Evolutionary conservation across 78 protist species (phyloP).

Genomic region (Emiliania huxleyi): DNA sequence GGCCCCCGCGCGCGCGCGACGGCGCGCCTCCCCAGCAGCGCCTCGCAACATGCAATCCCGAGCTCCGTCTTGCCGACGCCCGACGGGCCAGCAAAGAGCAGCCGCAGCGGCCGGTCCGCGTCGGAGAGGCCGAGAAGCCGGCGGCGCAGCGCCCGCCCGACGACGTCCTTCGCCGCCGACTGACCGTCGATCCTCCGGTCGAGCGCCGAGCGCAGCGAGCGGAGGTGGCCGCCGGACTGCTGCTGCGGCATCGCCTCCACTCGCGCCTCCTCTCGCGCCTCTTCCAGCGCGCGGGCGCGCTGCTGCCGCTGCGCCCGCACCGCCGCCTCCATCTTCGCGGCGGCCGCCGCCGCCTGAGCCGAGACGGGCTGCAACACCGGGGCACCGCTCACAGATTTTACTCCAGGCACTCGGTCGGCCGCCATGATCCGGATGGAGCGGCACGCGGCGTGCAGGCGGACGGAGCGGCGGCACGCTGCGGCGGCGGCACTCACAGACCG

Average conservation of each 20-base stretch:
- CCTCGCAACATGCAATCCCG: constrained; percentile 85
- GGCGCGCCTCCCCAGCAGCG: constrained; percentile 90
- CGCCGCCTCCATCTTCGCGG: neutral
- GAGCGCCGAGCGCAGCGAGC: neutral
- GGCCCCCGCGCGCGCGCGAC: too few species aligned
- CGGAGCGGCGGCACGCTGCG: neutral
- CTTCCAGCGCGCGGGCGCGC: neutral
- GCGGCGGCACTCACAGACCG: too few species aligned
- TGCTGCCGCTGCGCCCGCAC: neutral
- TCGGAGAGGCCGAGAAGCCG: constrained; percentile 33
- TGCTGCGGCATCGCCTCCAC: neutral
- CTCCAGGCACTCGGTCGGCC: neutral
- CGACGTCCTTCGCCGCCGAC: neutral
- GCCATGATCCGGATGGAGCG: neutral
- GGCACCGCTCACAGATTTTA: neutral
- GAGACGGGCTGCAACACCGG: neutral
- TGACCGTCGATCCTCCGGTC: neutral
- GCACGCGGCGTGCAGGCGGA: neutral
- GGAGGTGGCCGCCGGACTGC: too few species aligned
- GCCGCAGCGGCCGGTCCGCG: constrained; percentile 42
- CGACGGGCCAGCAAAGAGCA: constrained; percentile 87
- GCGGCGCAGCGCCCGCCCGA: neutral
- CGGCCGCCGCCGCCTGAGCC: neutral
- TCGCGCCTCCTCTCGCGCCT: neutral
- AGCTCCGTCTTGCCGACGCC: constrained; percentile 95